phyloP scores from a whole-genome alignment of 2,329 filamentous ascomycete genomes.

The Pyrenochaeta sp. region DNA sequence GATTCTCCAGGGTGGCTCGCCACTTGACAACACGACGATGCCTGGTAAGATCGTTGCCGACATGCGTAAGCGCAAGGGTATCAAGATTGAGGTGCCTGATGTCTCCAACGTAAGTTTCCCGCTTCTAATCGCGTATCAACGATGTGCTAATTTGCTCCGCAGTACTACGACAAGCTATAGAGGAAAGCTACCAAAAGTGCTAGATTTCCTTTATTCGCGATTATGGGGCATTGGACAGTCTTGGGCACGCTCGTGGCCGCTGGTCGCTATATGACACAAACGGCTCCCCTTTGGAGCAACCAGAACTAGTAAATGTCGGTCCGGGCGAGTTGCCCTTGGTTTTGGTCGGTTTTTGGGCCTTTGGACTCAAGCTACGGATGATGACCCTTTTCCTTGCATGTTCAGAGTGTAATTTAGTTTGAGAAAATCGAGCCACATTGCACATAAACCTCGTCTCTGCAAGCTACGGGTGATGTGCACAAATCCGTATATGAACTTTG shows the following conservation, averaged over 20 bases:
- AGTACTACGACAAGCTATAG: constrained; percentile 99
- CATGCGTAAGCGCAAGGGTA: constrained; percentile 99
- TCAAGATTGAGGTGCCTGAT: constrained; percentile 93
- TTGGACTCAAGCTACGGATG: constrained; percentile 43
- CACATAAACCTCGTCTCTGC: constrained; percentile 20
- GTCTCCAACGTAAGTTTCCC: constrained; percentile 85
- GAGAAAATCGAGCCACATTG: constrained; percentile 40
- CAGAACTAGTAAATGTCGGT: constrained; percentile 48
- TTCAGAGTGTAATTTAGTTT: constrained; percentile 48
- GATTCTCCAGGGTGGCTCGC: constrained; percentile 90
- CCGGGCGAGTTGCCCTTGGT: constrained; percentile 42
- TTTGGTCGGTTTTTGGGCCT: constrained; percentile 34
- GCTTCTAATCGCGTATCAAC: background rate
- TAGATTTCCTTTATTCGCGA: constrained; percentile 53
- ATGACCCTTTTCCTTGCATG: constrained; percentile 44
- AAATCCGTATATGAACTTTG: constrained; percentile 7
- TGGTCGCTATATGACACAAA: constrained; percentile 44
- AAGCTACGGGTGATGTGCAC: constrained; percentile 10
- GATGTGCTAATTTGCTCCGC: constrained; percentile 52
- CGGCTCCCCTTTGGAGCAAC: constrained; percentile 38
- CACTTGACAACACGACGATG: constrained; percentile 83
- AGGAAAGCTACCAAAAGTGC: constrained; percentile 53
- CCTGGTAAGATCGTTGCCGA: constrained; percentile 82
- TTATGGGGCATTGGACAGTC: constrained; percentile 42
- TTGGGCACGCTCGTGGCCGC: constrained; percentile 45